Evolutionary conservation across 164 flowering plant species (phyloP).

Genomic region (Kalanchoe fedtschenkoi): DNA sequence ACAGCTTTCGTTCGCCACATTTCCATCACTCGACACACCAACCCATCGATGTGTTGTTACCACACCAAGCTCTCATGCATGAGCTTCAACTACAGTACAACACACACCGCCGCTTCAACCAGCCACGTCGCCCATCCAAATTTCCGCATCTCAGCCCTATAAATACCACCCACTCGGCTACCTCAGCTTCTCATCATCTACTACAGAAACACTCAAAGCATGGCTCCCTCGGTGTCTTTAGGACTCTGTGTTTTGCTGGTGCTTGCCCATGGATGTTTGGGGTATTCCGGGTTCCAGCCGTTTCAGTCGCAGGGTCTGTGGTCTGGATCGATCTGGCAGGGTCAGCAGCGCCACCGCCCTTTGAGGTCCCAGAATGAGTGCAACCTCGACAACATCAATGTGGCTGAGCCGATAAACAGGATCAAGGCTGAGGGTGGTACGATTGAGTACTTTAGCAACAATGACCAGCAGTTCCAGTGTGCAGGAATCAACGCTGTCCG

Average conservation of each 20-base stretch:
- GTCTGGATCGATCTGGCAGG: neutral
- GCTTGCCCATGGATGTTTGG: neutral
- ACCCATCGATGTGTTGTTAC: slow-evolving; percentile 6
- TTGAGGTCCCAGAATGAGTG: slow-evolving; percentile 15
- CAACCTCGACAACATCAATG: slow-evolving; percentile 15
- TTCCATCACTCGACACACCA: neutral
- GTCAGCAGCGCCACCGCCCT: slow-evolving; percentile 10
- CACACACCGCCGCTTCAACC: neutral
- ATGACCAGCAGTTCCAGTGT: slow-evolving; percentile 30
- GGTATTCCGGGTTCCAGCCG: slow-evolving; percentile 4
- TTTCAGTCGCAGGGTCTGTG: neutral
- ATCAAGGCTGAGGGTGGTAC: slow-evolving; percentile 37
- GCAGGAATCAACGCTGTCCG: slow-evolving; percentile 30
- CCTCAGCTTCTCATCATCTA: neutral
- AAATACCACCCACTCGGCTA: slow-evolving; percentile 2
- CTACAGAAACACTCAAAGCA: neutral
- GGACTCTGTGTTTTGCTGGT: slow-evolving; percentile 2
- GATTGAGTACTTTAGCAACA: slow-evolving; percentile 31
- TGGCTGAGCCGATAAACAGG: slow-evolving; percentile 16
- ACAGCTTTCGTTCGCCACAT: slow-evolving; percentile 9
- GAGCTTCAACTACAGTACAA: neutral
- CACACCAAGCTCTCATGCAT: too few species aligned
- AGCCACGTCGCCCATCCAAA: slow-evolving; percentile 6
- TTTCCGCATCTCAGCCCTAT: neutral
- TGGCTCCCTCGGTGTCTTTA: slow-evolving; percentile 5